Evolutionary conservation across 345 rosid genomes (phyloP), one percentile per base, ranked within the genome.

Genomic region (Fremontodendron californicum): DNA sequence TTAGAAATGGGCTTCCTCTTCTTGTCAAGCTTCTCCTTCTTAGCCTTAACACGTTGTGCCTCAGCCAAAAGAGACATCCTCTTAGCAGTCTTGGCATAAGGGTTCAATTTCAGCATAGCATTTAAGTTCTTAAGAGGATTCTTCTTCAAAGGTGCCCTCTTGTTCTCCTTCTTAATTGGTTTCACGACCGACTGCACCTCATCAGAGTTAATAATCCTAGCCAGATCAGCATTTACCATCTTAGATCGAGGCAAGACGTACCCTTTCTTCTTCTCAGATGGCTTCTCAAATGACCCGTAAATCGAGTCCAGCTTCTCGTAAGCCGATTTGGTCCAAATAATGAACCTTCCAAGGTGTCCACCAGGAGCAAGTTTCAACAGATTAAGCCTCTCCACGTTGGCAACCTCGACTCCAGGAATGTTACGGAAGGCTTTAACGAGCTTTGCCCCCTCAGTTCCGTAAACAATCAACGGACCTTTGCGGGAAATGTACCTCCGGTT

Each of bases 11-110:
- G 78, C 73, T 84, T 91, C 81, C 99, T 91, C 88, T 92, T 94
- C 88, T 85, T 90, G 61, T 94, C 95, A 23, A 96, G 92, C 87
- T 96, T 96, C 93, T 96, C 99, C 91, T 94, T 91, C 96, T 96
- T 96, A 15, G 97, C 65, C 87, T 94, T 93, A 19, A 96, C 92
- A 4, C 98, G 91, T 83, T 94, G 89, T 5, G 88, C 95, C 87
- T 96, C 99, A 2, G 99, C 98, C 83, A 96, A 81, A 23, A 96
- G 85, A 1, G 99, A 76, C 99, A 92, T 96, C 83, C 99, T 90
- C 91, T 84, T 87, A 0, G 99, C 98, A 11, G 99, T 92, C 90
- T 93, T 96, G 0, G 99, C 99, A 79, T 93, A 96, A 0, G 98
- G 99, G 71, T 96, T 96, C 63, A 96, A 79, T 87, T 85, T 94